Evolutionary conservation across 1,284 basidiomycete species (phyloP), one percentile per base, ranked within the genome.

Genomic region (Quambalaria eucalypti): DNA sequence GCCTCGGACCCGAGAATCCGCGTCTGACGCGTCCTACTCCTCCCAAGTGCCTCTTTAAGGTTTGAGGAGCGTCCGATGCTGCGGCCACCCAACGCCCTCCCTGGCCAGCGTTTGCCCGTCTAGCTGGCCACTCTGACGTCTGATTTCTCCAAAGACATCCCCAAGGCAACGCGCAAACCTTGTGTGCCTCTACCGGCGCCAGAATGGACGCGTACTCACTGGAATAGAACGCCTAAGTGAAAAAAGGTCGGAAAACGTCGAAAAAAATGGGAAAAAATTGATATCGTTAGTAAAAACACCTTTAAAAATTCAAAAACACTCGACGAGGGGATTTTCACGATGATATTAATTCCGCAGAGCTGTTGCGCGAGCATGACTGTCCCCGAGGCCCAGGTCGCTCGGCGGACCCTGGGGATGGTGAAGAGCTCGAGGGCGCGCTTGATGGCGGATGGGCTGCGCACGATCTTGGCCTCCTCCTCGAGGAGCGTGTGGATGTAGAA

Each of bases 191-290:
- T n/a, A n/a, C n/a, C n/a, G n/a, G n/a, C n/a, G n/a, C n/a, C n/a
- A n/a, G n/a, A n/a, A n/a, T n/a, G n/a, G n/a, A n/a, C n/a, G n/a
- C n/a, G n/a, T n/a, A n/a, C n/a, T n/a, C n/a, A n/a, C n/a, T n/a
- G n/a, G n/a, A n/a, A n/a, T n/a, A n/a, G n/a, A n/a, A n/a, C n/a
- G n/a, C n/a, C n/a, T n/a, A n/a, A n/a, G n/a, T n/a, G n/a, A n/a
- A n/a, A n/a, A n/a, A n/a, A n/a, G 84, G 2, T 80, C 82, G 59
- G 85, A 85, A 55, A 83, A 82, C 68, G 84, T 85, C 62, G 83
- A 78, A 54, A 84, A 82, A 66, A 83, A 84, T 70, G 28, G 48
- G 12, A 39, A 23, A 21, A 8, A 9, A 30, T n/a, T n/a, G n/a
- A n/a, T n/a, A n/a, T n/a, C n/a, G n/a, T n/a, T 38, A n/a, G 36